phyloP scores from a whole-genome alignment of 306 rosid genomes.

The Rosa multiflora region DNA sequence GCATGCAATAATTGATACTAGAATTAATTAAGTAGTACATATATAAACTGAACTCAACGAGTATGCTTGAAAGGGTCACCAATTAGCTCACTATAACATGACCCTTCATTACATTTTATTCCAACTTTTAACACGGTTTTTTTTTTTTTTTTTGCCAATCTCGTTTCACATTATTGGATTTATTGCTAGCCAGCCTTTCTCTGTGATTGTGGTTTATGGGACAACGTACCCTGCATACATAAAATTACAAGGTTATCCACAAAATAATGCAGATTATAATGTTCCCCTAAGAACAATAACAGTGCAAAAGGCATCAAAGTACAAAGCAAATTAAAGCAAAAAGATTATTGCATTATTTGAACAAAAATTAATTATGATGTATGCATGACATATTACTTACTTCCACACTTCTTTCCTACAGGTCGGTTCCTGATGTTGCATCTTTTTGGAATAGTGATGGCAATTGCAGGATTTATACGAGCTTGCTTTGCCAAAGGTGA shows the following conservation, averaged over 20 bases:
- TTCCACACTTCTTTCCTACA: slow-evolving; percentile 86
- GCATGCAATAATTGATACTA: neutral
- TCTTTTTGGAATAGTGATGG: slow-evolving; percentile 76
- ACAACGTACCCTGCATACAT: slow-evolving; percentile 37
- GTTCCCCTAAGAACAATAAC: neutral
- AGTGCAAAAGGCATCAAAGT: neutral
- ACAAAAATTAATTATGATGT: neutral
- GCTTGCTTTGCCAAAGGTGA: slow-evolving; percentile 85
- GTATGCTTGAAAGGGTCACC: neutral
- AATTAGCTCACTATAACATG: neutral
- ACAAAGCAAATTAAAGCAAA: neutral
- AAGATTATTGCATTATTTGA: neutral
- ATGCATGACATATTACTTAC: slow-evolving; percentile 43
- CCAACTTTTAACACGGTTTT: neutral
- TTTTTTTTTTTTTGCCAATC: neutral
- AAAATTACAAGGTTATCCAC: neutral
- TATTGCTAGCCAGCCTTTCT: neutral
- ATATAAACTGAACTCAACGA: neutral
- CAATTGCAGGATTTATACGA: slow-evolving; percentile 66
- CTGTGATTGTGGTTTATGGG: slow-evolving; percentile 27
- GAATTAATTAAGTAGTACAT: neutral
- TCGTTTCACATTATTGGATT: neutral
- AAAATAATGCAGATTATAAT: neutral
- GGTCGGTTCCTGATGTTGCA: slow-evolving; percentile 84
- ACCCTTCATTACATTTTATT: slow-evolving; percentile 7